Evolutionary conservation across 1,284 basidiomycete genomes (phyloP).

Genomic region (Fistulinella cinereoalba): DNA sequence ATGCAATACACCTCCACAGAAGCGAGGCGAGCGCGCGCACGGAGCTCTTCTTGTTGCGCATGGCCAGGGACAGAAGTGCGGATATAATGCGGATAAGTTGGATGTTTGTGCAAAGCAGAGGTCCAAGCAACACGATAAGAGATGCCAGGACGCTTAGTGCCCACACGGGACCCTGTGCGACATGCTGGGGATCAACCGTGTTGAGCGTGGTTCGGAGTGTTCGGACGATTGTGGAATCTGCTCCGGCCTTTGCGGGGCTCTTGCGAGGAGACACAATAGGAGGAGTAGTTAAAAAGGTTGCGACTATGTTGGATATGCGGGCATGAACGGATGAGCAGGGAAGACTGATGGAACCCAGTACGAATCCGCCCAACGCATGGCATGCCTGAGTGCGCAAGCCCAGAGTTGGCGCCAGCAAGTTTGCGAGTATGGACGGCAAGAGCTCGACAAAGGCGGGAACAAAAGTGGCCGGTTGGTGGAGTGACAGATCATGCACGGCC

Average conservation of each 20-base stretch:
- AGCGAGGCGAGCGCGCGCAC: slow-evolving; percentile 58
- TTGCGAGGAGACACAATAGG: slow-evolving; percentile 33
- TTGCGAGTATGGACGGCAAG: slow-evolving; percentile 58
- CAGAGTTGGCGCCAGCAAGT: slow-evolving; percentile 59
- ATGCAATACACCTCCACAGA: slow-evolving; percentile 60
- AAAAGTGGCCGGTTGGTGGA: slow-evolving; percentile 60
- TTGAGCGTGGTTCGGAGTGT: slow-evolving; percentile 61
- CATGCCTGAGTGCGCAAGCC: slow-evolving; percentile 65
- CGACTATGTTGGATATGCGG: slow-evolving; percentile 48
- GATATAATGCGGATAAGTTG: slow-evolving; percentile 48
- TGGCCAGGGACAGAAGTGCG: slow-evolving; percentile 49
- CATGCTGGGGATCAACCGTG: slow-evolving; percentile 50
- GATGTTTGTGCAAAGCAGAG: slow-evolving; percentile 46
- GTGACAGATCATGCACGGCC: slow-evolving; percentile 70
- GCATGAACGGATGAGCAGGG: slow-evolving; percentile 48
- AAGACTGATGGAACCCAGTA: slow-evolving; percentile 47
- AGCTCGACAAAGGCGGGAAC: slow-evolving; percentile 59
- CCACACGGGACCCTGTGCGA: slow-evolving; percentile 74
- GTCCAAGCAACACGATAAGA: slow-evolving; percentile 60
- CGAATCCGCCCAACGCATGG: slow-evolving; percentile 68
- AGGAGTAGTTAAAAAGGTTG: slow-evolving; percentile 44
- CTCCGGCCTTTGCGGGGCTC: slow-evolving; percentile 27
- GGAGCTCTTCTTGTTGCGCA: slow-evolving; percentile 58
- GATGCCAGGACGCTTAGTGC: slow-evolving; percentile 60
- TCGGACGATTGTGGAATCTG: slow-evolving; percentile 55